phyloP scores from a whole-genome alignment of 208 protist species.

The Trypanosoma platydactyli region DNA sequence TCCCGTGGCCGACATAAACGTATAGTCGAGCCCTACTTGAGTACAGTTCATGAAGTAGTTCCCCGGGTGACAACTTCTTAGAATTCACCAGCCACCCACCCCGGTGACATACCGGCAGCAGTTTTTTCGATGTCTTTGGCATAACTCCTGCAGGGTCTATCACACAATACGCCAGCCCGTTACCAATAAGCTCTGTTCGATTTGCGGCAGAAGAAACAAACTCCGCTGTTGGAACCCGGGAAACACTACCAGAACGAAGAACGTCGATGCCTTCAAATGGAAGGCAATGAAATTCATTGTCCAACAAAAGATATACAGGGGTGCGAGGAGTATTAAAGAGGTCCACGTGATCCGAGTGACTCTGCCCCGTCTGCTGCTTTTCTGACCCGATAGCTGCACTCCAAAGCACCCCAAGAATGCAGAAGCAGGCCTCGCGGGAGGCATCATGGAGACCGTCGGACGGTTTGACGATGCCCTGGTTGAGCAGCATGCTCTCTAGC shows the following conservation, averaged over 20 bases:
- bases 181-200: not conserved
- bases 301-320: conserved; percentile 60
- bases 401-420: conserved; percentile 6
- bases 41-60: conserved; percentile 28
- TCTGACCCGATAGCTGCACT: not conserved
- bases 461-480: conserved; percentile 4
- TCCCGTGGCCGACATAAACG: conserved; percentile 70
- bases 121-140: conserved; percentile 35
- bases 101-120: conserved; percentile 24
- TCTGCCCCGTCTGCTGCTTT: not conserved
- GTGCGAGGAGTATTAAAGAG: conserved; percentile 46
- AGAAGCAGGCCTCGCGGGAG: conserved; percentile 21
- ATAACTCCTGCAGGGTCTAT: conserved; percentile 28
- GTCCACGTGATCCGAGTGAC: conserved; percentile 33
- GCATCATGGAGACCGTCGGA: conserved; percentile 24
- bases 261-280: conserved; percentile 66
- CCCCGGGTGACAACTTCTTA: conserved; percentile 14
- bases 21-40: conserved; percentile 33
- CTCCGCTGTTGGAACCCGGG: conserved; percentile 39
- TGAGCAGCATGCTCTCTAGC: conserved; percentile 30
- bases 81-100: conserved; percentile 29
- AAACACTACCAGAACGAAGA: conserved; percentile 38
- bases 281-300: conserved; percentile 50
- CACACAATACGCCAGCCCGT: conserved; percentile 16
- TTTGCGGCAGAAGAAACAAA: conserved; percentile 14